Conservation (phyloP, 2,329 filamentous ascomycete genomes). For the Rachicladosporium sp. region DNA sequence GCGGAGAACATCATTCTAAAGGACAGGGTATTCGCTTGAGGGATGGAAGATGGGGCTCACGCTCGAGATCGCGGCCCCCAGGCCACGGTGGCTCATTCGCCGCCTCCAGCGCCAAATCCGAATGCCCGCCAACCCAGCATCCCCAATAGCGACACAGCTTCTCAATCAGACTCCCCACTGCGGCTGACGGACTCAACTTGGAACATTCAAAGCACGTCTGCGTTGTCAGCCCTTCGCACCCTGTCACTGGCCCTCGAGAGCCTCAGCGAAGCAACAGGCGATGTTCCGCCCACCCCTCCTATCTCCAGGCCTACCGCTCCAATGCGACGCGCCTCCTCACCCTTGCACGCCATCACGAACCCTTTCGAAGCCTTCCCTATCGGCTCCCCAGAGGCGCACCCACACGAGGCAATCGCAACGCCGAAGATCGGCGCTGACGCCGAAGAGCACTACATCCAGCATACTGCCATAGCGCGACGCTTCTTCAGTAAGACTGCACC, state of each 20-base stretch:
- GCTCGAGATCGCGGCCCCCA: not conserved
- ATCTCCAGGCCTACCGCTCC: slow-evolving; percentile 51
- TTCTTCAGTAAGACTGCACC: slow-evolving; percentile 87
- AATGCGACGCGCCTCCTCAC: slow-evolving; percentile 19
- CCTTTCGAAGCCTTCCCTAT: slow-evolving; percentile 6
- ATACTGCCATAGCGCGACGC: slow-evolving; percentile 75
- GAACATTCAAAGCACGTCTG: slow-evolving; percentile 61
- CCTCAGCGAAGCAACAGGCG: slow-evolving; percentile 60
- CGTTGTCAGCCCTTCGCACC: slow-evolving; percentile 64
- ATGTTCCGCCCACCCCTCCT: slow-evolving; percentile 70
- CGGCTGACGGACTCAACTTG: slow-evolving; percentile 30
- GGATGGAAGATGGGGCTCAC: slow-evolving; percentile 1
- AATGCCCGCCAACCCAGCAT: slow-evolving; percentile 3
- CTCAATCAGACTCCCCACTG: slow-evolving; percentile 19
- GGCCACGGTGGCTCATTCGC: not conserved
- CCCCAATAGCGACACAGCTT: slow-evolving; percentile 4
- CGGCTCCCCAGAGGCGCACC: slow-evolving; percentile 37
- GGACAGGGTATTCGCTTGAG: not conserved
- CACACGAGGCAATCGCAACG: slow-evolving; percentile 31
- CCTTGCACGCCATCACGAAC: not conserved
- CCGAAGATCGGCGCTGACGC: slow-evolving; percentile 48
- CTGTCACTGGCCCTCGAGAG: slow-evolving; percentile 49
- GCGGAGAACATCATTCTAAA: too few relatives aligned
- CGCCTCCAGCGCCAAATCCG: slow-evolving; percentile 7
- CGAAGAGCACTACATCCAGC: slow-evolving; percentile 63